A percentile compares a stretch with the other conserved stretches of the same genome.
Conservation (phyloP, 2,329 filamentous ascomycete species). For the Rhexocercosporidium sp. region DNA sequence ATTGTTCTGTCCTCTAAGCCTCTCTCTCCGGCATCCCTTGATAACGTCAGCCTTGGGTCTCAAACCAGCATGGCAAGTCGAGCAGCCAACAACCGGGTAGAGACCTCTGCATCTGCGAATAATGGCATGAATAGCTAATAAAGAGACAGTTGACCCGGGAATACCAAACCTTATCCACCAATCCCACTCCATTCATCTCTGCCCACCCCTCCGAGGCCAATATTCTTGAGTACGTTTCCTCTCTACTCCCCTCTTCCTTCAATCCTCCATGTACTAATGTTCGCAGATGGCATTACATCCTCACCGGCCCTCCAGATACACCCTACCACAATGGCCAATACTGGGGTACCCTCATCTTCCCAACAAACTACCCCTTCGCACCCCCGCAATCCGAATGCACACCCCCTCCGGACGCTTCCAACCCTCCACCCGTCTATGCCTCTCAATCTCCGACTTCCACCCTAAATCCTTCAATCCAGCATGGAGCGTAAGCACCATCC, state of each 20-base stretch:
- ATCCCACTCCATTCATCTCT: slow-evolving; percentile 86
- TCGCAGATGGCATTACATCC: slow-evolving; percentile 89
- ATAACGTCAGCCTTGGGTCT: slow-evolving; percentile 7
- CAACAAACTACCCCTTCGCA: slow-evolving; percentile 94
- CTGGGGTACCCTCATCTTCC: slow-evolving; percentile 96
- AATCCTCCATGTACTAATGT: slow-evolving; percentile 20
- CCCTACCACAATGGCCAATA: slow-evolving; percentile 96
- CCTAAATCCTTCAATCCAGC: slow-evolving; percentile 98
- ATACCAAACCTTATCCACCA: slow-evolving; percentile 69
- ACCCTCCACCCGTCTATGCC: slow-evolving; percentile 86
- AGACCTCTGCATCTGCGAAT: slow-evolving; percentile 39
- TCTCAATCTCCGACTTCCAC: slow-evolving; percentile 97
- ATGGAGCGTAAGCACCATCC: slow-evolving; percentile 96
- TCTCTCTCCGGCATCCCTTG: not conserved
- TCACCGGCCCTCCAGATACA: slow-evolving; percentile 91
- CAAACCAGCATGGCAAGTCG: slow-evolving; percentile 66
- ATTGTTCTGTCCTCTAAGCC: not conserved
- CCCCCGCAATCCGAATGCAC: slow-evolving; percentile 99
- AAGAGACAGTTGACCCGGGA: slow-evolving; percentile 61
- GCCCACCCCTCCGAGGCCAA: slow-evolving; percentile 90
- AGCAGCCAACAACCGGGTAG: slow-evolving; percentile 73
- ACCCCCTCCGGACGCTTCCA: slow-evolving; percentile 96
- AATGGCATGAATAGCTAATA: slow-evolving; percentile 48
- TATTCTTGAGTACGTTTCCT: slow-evolving; percentile 75
- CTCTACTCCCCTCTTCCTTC: slow-evolving; percentile 6